Percentiles rank a stretch among this genome's conserved stretches.
Conservation (phyloP, 768 basidiomycete genomes). For the Suillus placidus region DNA sequence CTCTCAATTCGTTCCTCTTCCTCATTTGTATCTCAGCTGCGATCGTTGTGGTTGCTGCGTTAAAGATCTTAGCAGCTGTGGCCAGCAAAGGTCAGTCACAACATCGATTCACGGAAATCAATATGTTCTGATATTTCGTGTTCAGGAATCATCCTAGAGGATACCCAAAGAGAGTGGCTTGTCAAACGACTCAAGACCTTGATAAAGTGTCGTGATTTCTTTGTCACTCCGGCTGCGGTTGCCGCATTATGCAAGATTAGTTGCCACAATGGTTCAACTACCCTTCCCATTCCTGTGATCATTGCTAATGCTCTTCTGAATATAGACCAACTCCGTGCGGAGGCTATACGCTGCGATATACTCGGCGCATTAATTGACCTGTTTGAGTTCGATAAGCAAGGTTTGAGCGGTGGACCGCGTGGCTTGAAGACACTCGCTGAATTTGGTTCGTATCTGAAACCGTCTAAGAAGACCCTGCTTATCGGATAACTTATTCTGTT, state of each 20-base stretch:
- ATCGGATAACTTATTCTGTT: background rate
- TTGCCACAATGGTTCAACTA: slow-evolving; percentile 21
- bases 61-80: slow-evolving; percentile 24
- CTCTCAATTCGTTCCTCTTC: background rate
- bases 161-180: slow-evolving; percentile 6
- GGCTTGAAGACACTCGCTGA: background rate
- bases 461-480: background rate
- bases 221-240: slow-evolving; percentile 31
- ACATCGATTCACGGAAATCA: background rate
- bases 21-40: slow-evolving; percentile 21
- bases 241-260: slow-evolving; percentile 30
- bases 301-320: slow-evolving; percentile 5
- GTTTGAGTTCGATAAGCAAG: slow-evolving; percentile 12
- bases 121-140: background rate
- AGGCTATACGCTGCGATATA: slow-evolving; percentile 19
- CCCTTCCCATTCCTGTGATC: background rate
- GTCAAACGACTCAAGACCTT: slow-evolving; percentile 24
- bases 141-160: background rate
- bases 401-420: background rate
- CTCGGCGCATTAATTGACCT: slow-evolving; percentile 23
- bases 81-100: slow-evolving; percentile 17
- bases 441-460: background rate
- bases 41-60: slow-evolving; percentile 25
- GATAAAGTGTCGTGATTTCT: slow-evolving; percentile 28
- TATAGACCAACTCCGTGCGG: slow-evolving; percentile 23